Evolutionary conservation across 495 filamentous ascomycete genomes (phyloP).

Genomic region (Cryomyces minteri): DNA sequence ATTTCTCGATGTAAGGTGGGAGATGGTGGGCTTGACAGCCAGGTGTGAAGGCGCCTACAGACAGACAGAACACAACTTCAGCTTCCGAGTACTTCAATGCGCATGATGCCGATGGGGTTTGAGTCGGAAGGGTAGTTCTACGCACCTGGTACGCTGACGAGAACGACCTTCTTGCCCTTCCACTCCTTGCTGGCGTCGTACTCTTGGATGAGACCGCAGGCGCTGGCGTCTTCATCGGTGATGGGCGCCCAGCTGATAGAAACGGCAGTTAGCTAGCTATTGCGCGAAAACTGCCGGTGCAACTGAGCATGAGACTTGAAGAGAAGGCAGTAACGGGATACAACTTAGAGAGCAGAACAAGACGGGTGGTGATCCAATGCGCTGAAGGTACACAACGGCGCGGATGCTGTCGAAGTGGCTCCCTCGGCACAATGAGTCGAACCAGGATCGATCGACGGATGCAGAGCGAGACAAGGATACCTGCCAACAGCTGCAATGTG

Average conservation of each 20-base stretch:
- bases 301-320: too few species aligned
- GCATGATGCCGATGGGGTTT: not conserved
- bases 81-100: not conserved
- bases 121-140: conserved; percentile 1
- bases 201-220: conserved; percentile 60
- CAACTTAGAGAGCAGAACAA: too few species aligned
- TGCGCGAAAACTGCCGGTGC: too few species aligned
- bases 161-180: conserved; percentile 73
- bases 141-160: conserved; percentile 70
- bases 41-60: conserved; percentile 74
- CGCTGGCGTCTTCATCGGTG: conserved; percentile 26
- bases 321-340: too few species aligned
- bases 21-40: conserved; percentile 79
- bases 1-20: conserved; percentile 64
- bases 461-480: too few species aligned
- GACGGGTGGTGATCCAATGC: too few species aligned
- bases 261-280: not conserved
- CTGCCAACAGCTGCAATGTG: too few species aligned
- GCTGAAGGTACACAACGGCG: too few species aligned
- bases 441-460: too few species aligned
- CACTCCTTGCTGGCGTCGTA: conserved; percentile 80
- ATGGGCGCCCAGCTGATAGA: conserved; percentile 21
- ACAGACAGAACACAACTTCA: not conserved
- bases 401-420: too few species aligned
- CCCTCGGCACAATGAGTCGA: too few species aligned